A percentile compares a stretch with the other conserved stretches of the same genome.
Conservation (phyloP, 495 filamentous ascomycete genomes). For the Staphylotrichum longicolle region DNA sequence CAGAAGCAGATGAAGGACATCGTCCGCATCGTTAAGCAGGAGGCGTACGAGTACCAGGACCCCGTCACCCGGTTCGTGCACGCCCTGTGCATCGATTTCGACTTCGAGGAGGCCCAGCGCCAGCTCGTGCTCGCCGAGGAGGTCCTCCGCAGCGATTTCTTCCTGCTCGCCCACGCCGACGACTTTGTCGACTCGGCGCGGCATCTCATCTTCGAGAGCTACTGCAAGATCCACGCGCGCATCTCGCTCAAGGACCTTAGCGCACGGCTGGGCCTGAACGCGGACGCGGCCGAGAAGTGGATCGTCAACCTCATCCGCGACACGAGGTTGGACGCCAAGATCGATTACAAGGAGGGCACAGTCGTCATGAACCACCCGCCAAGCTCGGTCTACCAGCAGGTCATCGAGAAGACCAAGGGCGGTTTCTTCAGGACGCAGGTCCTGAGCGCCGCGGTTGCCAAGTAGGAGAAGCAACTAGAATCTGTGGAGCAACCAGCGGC, state of each 20-base stretch:
- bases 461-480: conserved; percentile 27
- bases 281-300: conserved; percentile 99
- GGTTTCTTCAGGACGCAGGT: conserved; percentile 88
- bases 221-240: conserved; percentile 99
- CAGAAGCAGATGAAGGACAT: conserved; percentile 98
- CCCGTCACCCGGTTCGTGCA: conserved; percentile 95
- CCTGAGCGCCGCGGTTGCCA: conserved; percentile 57
- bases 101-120: conserved; percentile 96
- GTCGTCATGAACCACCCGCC: conserved; percentile 99
- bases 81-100: conserved; percentile 95
- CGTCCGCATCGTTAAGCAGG: conserved; percentile 89
- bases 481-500: background rate
- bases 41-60: conserved; percentile 95
- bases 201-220: conserved; percentile 94
- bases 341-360: conserved; percentile 97
- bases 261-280: conserved; percentile 78
- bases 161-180: conserved; percentile 80
- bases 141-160: conserved; percentile 90
- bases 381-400: conserved; percentile 97
- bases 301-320: conserved; percentile 99
- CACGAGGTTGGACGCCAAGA: conserved; percentile 95
- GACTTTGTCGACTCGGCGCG: conserved; percentile 90
- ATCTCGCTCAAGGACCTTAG: conserved; percentile 98
- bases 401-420: conserved; percentile 94
- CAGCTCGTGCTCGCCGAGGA: conserved; percentile 89